Percentiles rank a stretch among this genome's conserved stretches.
Evolutionary conservation across 2,329 filamentous ascomycete genomes (phyloP).

Genomic region (Hypoxylon sp.): DNA sequence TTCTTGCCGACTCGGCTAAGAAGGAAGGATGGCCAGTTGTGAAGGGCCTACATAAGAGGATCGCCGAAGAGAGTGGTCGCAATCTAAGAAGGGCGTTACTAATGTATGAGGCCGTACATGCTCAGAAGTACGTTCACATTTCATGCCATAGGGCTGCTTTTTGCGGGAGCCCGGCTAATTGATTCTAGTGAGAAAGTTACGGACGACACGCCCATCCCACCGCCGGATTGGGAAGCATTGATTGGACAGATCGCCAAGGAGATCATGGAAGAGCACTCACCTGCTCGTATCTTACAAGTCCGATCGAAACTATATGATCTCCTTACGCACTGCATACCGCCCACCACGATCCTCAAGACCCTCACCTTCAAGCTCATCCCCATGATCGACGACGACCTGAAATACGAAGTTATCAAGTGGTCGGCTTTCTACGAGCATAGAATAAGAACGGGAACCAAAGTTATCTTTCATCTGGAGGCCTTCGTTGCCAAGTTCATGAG

Average conservation of each 20-base stretch:
- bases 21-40: constrained; percentile 87
- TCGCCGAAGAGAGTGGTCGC: constrained; percentile 89
- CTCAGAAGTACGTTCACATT: constrained; percentile 80
- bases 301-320: constrained; percentile 96
- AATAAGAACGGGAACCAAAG: constrained; percentile 90
- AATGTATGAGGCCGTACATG: constrained; percentile 98
- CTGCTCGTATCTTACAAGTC: constrained; percentile 86
- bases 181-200: constrained; percentile 83
- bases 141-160: constrained; percentile 2
- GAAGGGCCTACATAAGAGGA: constrained; percentile 80
- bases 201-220: constrained; percentile 88
- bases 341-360: constrained; percentile 93
- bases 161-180: constrained; percentile 5
- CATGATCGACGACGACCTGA: constrained; percentile 87
- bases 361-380: constrained; percentile 92
- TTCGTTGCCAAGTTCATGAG: constrained; percentile 99
- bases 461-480: constrained; percentile 97
- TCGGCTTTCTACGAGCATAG: constrained; percentile 97
- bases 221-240: constrained; percentile 95
- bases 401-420: constrained; percentile 94
- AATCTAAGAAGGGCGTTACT: constrained; percentile 90
- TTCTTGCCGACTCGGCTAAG: constrained; percentile 76
- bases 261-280: constrained; percentile 93
- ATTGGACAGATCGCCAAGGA: constrained; percentile 91
- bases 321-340: constrained; percentile 95